These are phyloP conservation scores for Nepenthes gracilis DNA, from an alignment of 148 eudicot species.

Conservation along the genomic window DNA sequence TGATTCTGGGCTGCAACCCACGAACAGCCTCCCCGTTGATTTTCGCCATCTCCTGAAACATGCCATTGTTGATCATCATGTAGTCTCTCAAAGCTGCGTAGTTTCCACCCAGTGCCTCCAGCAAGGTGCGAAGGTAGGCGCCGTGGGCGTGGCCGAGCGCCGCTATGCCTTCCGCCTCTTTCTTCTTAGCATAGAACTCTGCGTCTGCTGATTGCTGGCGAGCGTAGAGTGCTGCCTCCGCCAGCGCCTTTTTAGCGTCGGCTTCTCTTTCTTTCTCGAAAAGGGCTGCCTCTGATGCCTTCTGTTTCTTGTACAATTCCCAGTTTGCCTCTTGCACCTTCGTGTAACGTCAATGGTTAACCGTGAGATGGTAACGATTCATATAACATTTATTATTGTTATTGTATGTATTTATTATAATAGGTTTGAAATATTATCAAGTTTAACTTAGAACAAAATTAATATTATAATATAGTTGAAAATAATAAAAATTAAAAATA, in stretches of 20 bases:
- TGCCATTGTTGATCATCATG: slow-evolving; percentile 42
- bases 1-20: slow-evolving; percentile 47
- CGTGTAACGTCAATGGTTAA: not conserved
- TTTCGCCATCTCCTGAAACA: slow-evolving; percentile 50
- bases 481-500: too few species aligned
- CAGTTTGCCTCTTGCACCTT: slow-evolving; percentile 68
- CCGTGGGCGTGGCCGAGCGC: slow-evolving; percentile 46
- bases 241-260: slow-evolving; percentile 25
- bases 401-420: too few species aligned
- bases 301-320: slow-evolving; percentile 48
- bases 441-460: too few species aligned
- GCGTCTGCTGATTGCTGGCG: slow-evolving; percentile 48
- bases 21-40: slow-evolving; percentile 37
- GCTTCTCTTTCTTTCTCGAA: slow-evolving; percentile 30
- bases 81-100: slow-evolving; percentile 43
- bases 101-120: slow-evolving; percentile 31
- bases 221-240: slow-evolving; percentile 28
- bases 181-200: slow-evolving; percentile 37
- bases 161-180: slow-evolving; percentile 39
- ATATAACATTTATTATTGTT: too few species aligned
- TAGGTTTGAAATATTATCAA: too few species aligned
- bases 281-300: slow-evolving; percentile 38
- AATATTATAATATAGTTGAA: too few species aligned
- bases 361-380: too few species aligned
- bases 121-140: slow-evolving; percentile 24